phyloP scores from a whole-genome alignment of 441 rosid species.

The Populus trichocarpa region DNA sequence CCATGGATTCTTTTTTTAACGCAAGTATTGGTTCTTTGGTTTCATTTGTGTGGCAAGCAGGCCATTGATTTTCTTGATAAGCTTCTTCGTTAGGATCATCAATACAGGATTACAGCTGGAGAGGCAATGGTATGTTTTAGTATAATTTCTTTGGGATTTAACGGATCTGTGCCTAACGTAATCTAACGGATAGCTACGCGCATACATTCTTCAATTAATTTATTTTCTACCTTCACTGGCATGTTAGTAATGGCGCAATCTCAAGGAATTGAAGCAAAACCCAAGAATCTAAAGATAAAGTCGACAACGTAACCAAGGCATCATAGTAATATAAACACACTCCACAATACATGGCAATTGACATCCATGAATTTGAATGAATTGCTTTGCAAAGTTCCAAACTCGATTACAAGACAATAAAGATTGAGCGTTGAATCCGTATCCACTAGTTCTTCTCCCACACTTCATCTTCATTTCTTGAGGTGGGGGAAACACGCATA shows the following conservation, averaged over 20 bases:
- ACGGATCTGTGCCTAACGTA: neutral
- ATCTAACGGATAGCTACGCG: neutral
- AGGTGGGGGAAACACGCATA: conserved; percentile 53
- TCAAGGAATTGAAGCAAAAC: neutral
- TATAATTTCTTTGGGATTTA: neutral
- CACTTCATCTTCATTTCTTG: conserved; percentile 28
- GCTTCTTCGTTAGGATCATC: conserved; percentile 86
- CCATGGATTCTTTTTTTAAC: neutral
- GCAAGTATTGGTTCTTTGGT: neutral
- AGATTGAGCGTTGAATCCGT: neutral
- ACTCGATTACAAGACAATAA: neutral
- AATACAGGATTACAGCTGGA: conserved; percentile 80
- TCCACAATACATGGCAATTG: neutral
- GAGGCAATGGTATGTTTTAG: conserved; percentile 72
- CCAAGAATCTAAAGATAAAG: neutral
- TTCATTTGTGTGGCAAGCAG: conserved; percentile 28
- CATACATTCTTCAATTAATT: neutral
- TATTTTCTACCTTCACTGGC: neutral
- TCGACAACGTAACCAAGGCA: neutral
- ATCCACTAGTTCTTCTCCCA: neutral
- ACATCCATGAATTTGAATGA: neutral
- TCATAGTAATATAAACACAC: conserved; percentile 1
- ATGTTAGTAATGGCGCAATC: neutral
- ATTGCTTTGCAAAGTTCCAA: neutral
- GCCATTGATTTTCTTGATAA: conserved; percentile 85